phyloP scores from a whole-genome alignment of 2,329 filamentous ascomycete species.

The Aureobasidium sp. region DNA sequence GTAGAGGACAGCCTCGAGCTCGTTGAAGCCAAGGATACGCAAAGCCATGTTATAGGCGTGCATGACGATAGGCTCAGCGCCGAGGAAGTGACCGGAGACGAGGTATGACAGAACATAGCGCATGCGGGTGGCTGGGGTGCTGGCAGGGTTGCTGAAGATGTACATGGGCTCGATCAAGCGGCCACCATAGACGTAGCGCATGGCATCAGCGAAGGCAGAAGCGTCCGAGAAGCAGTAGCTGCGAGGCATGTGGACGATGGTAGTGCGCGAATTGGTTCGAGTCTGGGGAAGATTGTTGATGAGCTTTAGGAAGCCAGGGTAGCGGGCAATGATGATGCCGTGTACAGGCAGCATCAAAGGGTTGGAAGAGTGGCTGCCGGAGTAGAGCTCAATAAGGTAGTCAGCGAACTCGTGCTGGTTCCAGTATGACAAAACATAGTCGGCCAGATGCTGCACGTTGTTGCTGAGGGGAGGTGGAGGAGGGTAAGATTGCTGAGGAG shows the following conservation, averaged over 20 bases:
- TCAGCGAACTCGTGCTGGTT: slow-evolving; percentile 16
- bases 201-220: slow-evolving; percentile 12
- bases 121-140: not conserved
- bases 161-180: slow-evolving; percentile 8
- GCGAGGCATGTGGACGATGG: slow-evolving; percentile 1
- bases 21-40: slow-evolving; percentile 51
- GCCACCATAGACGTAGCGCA: slow-evolving; percentile 15
- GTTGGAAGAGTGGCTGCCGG: not conserved
- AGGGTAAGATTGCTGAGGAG: slow-evolving; percentile 23
- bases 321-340: slow-evolving; percentile 13
- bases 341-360: slow-evolving; percentile 14
- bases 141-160: not conserved
- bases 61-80: slow-evolving; percentile 31
- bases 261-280: not conserved
- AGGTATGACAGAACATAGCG: slow-evolving; percentile 49
- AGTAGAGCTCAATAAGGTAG: slow-evolving; percentile 15
- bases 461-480: slow-evolving; percentile 14
- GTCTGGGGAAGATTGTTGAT: not conserved
- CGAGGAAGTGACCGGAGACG: slow-evolving; percentile 50
- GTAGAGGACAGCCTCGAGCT: slow-evolving; percentile 49
- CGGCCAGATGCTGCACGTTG: slow-evolving; percentile 8
- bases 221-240: slow-evolving; percentile 11
- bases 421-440: slow-evolving; percentile 13
- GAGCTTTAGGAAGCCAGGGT: slow-evolving; percentile 9
- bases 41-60: slow-evolving; percentile 49